phyloP scores from a whole-genome alignment of 805 yeast genomes.

The Nakazawaea ishiwadae region DNA sequence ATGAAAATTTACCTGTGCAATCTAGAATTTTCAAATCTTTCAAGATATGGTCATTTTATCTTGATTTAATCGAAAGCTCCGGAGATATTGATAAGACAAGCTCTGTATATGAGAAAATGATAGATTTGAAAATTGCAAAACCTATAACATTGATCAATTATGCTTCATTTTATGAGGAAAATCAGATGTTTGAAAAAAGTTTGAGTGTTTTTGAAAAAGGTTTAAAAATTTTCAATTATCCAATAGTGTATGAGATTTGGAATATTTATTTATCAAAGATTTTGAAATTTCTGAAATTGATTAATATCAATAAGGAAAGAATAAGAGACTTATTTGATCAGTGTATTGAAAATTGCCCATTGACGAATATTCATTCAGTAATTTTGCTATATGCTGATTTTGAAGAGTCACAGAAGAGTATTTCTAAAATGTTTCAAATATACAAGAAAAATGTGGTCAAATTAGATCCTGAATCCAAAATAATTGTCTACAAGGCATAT shows the following conservation, averaged over 20 bases:
- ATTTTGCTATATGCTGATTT: slow-evolving; percentile 53
- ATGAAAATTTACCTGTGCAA: slow-evolving; percentile 47
- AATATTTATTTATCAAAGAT: slow-evolving; percentile 56
- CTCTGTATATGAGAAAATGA: slow-evolving; percentile 46
- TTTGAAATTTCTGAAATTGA: slow-evolving; percentile 26
- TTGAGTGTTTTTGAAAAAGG: slow-evolving; percentile 68
- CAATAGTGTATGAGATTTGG: slow-evolving; percentile 69
- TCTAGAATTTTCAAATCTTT: slow-evolving; percentile 53
- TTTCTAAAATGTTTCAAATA: slow-evolving; percentile 43
- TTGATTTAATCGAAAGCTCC: slow-evolving; percentile 63
- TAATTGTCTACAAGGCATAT: slow-evolving; percentile 39
- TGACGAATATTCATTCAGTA: slow-evolving; percentile 35
- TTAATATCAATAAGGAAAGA: slow-evolving; percentile 40
- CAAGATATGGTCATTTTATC: slow-evolving; percentile 67
- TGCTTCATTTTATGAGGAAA: slow-evolving; percentile 53
- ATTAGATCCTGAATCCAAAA: slow-evolving; percentile 23
- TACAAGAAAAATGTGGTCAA: slow-evolving; percentile 36
- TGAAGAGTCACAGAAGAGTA: slow-evolving; percentile 54
- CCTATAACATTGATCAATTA: slow-evolving; percentile 63
- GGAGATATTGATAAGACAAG: slow-evolving; percentile 36
- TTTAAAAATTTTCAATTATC: slow-evolving; percentile 52
- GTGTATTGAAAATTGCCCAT: slow-evolving; percentile 49
- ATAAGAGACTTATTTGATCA: slow-evolving; percentile 74
- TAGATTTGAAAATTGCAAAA: slow-evolving; percentile 61
- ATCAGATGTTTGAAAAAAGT: slow-evolving; percentile 40